Evolutionary conservation across 1,284 basidiomycete genomes (phyloP), one percentile per base, ranked within the genome.

Genomic region (Ceraceosorus guamensis): DNA sequence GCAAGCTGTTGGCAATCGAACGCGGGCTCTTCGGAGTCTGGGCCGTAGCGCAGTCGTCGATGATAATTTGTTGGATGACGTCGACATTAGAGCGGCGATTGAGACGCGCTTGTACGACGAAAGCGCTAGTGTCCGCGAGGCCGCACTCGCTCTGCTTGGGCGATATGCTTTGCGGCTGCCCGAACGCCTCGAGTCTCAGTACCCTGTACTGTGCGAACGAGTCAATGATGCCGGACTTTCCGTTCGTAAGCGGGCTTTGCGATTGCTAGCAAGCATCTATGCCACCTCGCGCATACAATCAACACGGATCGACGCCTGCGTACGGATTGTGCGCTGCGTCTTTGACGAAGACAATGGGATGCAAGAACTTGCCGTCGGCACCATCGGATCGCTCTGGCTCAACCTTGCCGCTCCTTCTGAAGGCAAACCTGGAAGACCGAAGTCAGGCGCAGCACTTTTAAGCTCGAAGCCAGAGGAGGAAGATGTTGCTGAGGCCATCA

Each of bases 171-270:
- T 92, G 31, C 86, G 89, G 57, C 85, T 87, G 2, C 88, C 89
- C 0, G 84, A 86, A 56, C 84, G 95, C 31, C 88, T 89, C 0
- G 82, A 83, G 3, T 83, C 88, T 62, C 95, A 96, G 78, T 91
- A 91, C 70, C 81, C 83, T 43, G 85, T 85, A 75, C 87, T 99
- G 41, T 84, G 87, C 3, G 86, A 87, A 56, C 86, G 92, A 7
- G 88, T 95, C 37, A 64, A 91, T 87, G 93, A 98, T 73, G 87
- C 91, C 43, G 91, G 93, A 4, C 80, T 97, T 5, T 84, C 85
- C 18, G 95, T 99, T 2, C 83, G 95, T 35, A 95, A 95, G 73
- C 85, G 95, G 4, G 91, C 95, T 50, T 87, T 98, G 78, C 96
- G 92, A 76, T 80, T 98, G 0, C 81, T 98, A 50, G 89, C 87